phyloP scores from a whole-genome alignment of 106 monocot species.

The Ottelia alismoides region DNA sequence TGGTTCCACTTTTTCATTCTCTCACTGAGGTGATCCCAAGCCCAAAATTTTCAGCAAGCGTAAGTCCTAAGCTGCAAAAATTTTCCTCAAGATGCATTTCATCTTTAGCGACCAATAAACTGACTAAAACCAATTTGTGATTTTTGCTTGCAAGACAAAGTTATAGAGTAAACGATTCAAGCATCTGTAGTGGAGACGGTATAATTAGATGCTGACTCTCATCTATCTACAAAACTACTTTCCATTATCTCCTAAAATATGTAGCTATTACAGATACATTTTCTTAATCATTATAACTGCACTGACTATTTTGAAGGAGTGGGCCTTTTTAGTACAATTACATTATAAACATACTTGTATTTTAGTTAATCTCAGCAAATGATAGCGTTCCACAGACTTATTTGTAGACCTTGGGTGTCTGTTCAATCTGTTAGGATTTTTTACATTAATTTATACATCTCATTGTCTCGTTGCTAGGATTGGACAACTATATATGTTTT shows the following conservation, averaged over 20 bases:
- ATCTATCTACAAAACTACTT: not conserved
- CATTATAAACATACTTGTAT: too few species aligned
- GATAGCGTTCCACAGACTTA: too few species aligned
- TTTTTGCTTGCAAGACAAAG: not conserved
- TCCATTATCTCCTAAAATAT: not conserved
- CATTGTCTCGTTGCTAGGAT: too few species aligned
- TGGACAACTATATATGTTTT: too few species aligned
- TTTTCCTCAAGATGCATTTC: not conserved
- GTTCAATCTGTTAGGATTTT: too few species aligned
- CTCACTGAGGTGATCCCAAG: constrained; percentile 57
- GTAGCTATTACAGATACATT: too few species aligned
- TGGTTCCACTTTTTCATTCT: constrained; percentile 42
- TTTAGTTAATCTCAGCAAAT: too few species aligned
- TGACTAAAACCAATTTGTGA: not conserved
- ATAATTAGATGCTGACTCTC: not conserved
- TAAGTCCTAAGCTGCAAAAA: constrained; percentile 21
- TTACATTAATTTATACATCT: too few species aligned
- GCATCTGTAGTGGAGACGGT: not conserved
- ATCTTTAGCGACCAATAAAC: not conserved
- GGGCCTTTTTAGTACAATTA: too few species aligned
- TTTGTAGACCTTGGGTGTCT: too few species aligned
- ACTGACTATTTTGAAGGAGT: too few species aligned
- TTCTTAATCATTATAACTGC: too few species aligned
- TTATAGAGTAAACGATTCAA: not conserved
- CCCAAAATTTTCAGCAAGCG: constrained; percentile 85